Evolutionary conservation across 768 basidiomycete genomes (phyloP).

Genomic region (Phlebiopsis flavidoalba): DNA sequence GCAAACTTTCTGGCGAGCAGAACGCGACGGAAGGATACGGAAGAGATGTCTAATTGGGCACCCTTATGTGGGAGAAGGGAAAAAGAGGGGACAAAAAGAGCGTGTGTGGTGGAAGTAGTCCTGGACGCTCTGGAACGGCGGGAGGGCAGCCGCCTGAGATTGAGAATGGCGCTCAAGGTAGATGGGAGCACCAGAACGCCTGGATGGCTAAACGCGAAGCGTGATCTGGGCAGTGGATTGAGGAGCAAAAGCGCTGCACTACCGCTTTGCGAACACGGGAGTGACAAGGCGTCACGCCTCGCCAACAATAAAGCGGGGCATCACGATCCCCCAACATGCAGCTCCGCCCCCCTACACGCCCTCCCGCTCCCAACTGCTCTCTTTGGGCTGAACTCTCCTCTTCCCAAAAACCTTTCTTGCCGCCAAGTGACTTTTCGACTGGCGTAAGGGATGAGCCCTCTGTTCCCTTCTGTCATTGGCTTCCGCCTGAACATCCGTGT

Average conservation of each 20-base stretch:
- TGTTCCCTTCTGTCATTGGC: not conserved
- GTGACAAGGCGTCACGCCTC: not conserved
- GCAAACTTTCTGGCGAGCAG: not conserved
- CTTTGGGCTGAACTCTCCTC: not conserved
- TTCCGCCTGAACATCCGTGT: not conserved
- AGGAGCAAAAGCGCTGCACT: not conserved
- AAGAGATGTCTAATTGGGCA: too few species aligned
- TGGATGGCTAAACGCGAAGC: not conserved
- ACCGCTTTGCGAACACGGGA: too few species aligned
- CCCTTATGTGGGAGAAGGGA: too few species aligned
- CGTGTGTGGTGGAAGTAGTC: not conserved
- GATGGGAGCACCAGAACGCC: not conserved
- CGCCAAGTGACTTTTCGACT: not conserved
- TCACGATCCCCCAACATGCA: not conserved
- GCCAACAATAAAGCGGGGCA: not conserved
- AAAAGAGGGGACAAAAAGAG: too few species aligned
- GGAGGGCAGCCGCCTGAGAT: not conserved
- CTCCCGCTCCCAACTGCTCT: not conserved
- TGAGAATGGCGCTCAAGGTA: not conserved
- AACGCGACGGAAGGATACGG: not conserved
- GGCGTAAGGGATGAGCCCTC: not conserved
- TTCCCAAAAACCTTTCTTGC: not conserved
- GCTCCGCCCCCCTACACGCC: not conserved
- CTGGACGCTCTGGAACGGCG: not conserved
- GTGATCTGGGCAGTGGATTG: not conserved